These are phyloP conservation scores for Arthrobotrys megalospora DNA, from an alignment of 2,329 filamentous ascomycete species.

Conservation along the genomic window DNA sequence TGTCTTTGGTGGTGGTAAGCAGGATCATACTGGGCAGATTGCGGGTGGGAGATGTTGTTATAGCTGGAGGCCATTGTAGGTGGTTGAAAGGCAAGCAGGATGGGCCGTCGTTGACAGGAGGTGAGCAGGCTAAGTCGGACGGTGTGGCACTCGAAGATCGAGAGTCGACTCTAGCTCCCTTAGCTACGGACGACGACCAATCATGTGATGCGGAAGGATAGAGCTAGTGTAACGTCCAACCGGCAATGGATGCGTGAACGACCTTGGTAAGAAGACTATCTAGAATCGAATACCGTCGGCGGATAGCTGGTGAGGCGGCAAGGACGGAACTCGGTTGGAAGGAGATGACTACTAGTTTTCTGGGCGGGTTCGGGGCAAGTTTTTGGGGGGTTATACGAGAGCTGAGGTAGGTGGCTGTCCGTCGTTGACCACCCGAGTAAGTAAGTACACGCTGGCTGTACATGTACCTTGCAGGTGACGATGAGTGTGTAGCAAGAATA, in stretches of 20 bases:
- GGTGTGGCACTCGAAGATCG: slow-evolving; percentile 33
- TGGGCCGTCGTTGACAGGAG: slow-evolving; percentile 51
- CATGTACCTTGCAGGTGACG: slow-evolving; percentile 23
- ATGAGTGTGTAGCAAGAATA: background rate
- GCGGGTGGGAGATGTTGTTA: slow-evolving; percentile 46
- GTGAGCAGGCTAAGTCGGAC: slow-evolving; percentile 26
- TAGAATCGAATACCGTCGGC: background rate
- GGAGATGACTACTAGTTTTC: slow-evolving; percentile 24
- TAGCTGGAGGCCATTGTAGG: slow-evolving; percentile 61
- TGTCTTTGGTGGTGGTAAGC: slow-evolving; percentile 31
- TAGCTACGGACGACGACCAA: slow-evolving; percentile 21
- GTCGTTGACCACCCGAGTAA: slow-evolving; percentile 13
- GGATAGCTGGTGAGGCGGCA: slow-evolving; percentile 8
- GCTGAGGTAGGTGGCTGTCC: slow-evolving; percentile 24
- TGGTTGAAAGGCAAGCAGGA: slow-evolving; percentile 59
- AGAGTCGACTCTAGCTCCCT: slow-evolving; percentile 25
- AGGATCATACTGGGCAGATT: slow-evolving; percentile 45
- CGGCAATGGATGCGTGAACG: slow-evolving; percentile 9
- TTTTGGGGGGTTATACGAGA: slow-evolving; percentile 27
- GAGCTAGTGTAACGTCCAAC: slow-evolving; percentile 12
- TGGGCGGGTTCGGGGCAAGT: slow-evolving; percentile 23
- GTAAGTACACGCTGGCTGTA: slow-evolving; percentile 33
- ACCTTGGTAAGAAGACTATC: too few relatives aligned
- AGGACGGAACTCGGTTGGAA: slow-evolving; percentile 27
- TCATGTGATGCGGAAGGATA: slow-evolving; percentile 16